Evolutionary conservation across 148 eudicot species (phyloP).

Genomic region (Chenopodium suecicum): DNA sequence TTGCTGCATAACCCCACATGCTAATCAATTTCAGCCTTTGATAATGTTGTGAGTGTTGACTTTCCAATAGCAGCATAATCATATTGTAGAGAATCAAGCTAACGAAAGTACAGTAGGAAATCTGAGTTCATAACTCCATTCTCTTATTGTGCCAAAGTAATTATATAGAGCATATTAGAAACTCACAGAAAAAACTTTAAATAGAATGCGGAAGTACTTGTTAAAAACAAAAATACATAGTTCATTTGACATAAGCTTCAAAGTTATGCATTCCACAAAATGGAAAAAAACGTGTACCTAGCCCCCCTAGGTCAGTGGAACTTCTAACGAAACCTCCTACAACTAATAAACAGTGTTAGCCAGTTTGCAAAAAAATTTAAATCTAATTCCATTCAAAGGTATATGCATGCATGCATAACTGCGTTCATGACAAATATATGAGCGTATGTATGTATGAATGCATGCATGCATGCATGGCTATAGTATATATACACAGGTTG

Average conservation of each 20-base stretch:
- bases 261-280: not conserved
- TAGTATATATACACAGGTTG: not conserved
- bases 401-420: not conserved
- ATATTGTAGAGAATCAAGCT: not conserved
- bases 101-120: not conserved
- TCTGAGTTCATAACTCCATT: not conserved
- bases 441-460: not conserved
- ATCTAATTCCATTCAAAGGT: not conserved
- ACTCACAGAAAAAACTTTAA: not conserved
- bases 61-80: not conserved
- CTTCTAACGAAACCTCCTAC: not conserved
- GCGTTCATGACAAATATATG: not conserved
- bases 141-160: not conserved
- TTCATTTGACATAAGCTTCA: not conserved
- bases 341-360: not conserved
- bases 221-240: not conserved
- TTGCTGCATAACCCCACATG: slow-evolving; percentile 50
- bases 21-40: not conserved
- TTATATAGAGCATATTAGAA: not conserved
- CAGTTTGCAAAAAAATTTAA: not conserved
- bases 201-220: not conserved
- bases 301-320: not conserved
- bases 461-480: not conserved
- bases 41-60: not conserved
- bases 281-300: not conserved